A percentile compares a stretch with the other conserved stretches of the same genome.
phyloP scores from a whole-genome alignment of 352 stramenopile species.

The Phytophthora agathidicida region DNA sequence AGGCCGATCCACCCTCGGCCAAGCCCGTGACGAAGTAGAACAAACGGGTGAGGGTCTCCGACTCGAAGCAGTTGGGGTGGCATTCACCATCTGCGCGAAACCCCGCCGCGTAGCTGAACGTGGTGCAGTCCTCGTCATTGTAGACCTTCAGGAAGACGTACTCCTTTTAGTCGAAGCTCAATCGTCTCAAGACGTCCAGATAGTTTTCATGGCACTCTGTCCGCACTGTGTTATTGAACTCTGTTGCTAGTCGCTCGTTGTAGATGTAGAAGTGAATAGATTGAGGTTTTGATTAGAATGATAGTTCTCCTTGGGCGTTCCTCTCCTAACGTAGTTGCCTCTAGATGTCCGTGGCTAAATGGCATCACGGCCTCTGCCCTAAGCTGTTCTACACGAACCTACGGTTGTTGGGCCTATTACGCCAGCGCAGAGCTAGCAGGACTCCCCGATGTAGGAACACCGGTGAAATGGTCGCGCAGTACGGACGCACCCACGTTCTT shows the following conservation, averaged over 20 bases:
- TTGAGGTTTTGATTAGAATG: no score
- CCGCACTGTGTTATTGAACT: not conserved
- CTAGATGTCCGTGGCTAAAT: no score
- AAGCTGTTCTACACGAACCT: no score
- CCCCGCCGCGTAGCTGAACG: not conserved
- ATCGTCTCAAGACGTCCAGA: not conserved
- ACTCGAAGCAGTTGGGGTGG: not conserved
- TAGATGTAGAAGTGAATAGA: no score
- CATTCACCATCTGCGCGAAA: not conserved
- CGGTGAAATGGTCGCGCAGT: no score
- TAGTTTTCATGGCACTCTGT: not conserved
- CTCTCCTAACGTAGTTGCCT: no score
- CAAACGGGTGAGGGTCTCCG: not conserved
- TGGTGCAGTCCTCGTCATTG: not conserved
- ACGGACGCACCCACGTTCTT: no score
- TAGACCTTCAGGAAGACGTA: conserved; percentile 1
- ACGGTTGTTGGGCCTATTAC: no score
- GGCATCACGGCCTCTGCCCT: no score
- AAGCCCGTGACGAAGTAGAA: not conserved
- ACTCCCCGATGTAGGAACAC: no score
- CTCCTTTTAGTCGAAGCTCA: not conserved
- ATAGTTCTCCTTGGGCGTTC: no score
- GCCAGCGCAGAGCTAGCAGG: no score
- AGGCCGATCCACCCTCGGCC: not conserved
- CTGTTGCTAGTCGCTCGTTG: not conserved